Percentiles rank a stretch among this genome's conserved stretches.
These are phyloP conservation scores for Xylariaceae sp. DNA, from an alignment of 2,329 filamentous ascomycete genomes.

Conservation along the genomic window DNA sequence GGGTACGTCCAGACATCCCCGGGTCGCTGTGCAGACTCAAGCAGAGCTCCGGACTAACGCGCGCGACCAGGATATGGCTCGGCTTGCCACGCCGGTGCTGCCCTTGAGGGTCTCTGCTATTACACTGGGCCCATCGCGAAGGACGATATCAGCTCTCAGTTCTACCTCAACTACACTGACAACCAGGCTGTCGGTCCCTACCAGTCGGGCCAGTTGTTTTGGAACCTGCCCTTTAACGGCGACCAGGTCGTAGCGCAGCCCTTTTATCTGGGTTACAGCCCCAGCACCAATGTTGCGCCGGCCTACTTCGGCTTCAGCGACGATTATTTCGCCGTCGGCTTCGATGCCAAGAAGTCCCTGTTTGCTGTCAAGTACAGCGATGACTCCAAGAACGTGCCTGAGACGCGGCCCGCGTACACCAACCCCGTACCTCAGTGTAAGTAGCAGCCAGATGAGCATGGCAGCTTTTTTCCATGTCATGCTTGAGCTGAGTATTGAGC, in stretches of 20 bases:
- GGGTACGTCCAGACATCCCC: conserved; percentile 16
- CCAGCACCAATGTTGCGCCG: conserved; percentile 30
- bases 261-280: conserved; percentile 21
- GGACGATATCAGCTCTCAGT: conserved; percentile 19
- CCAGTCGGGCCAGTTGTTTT: conserved; percentile 27
- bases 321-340: conserved; percentile 21
- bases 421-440: neutral
- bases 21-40: neutral
- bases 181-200: conserved; percentile 9
- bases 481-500: too few species aligned
- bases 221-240: conserved; percentile 25
- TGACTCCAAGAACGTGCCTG: conserved; percentile 16
- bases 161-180: conserved; percentile 32
- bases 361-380: conserved; percentile 26
- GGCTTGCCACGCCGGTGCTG: conserved; percentile 33
- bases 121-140: conserved; percentile 7
- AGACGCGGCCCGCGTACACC: neutral
- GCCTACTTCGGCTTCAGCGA: conserved; percentile 23
- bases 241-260: conserved; percentile 11
- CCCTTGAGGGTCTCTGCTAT: conserved; percentile 31
- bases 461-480: too few species aligned
- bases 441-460: too few species aligned
- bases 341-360: conserved; percentile 27
- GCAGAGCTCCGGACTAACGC: conserved; percentile 11
- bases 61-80: conserved; percentile 24